These are phyloP conservation scores for Globisporangium mamillatum DNA, from an alignment of 352 stramenopile species.

Conservation along the genomic window DNA sequence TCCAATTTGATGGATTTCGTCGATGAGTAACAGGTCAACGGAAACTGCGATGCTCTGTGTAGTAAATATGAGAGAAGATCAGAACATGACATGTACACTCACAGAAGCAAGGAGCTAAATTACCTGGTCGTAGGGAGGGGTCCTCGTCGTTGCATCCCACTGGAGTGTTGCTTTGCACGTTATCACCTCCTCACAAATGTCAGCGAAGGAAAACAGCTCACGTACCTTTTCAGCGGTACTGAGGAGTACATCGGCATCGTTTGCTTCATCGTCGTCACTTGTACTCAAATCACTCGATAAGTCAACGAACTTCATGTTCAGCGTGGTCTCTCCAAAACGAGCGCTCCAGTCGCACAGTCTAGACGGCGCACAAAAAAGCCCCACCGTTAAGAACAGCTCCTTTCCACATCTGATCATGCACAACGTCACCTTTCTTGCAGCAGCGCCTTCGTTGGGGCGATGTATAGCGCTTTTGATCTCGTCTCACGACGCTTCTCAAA, in stretches of 20 bases:
- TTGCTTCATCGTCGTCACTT: slow-evolving; percentile 16
- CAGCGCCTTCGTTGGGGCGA: slow-evolving; percentile 42
- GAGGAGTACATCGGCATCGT: slow-evolving; percentile 30
- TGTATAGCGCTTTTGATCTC: slow-evolving; percentile 36
- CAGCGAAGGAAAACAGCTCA: background rate
- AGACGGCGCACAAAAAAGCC: background rate
- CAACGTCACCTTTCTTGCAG: slow-evolving; percentile 38
- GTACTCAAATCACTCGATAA: slow-evolving; percentile 21
- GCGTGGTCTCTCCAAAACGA: slow-evolving; percentile 30
- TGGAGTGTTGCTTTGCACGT: slow-evolving; percentile 15
- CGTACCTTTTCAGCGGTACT: slow-evolving; percentile 44
- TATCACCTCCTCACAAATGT: background rate
- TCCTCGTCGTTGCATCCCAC: slow-evolving; percentile 40
- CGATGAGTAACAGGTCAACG: slow-evolving; percentile 28
- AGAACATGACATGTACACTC: background rate
- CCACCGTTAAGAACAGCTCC: background rate
- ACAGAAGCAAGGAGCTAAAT: background rate
- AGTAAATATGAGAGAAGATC: background rate
- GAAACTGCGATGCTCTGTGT: slow-evolving; percentile 12
- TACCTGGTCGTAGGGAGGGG: slow-evolving; percentile 13
- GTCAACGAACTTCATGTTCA: slow-evolving; percentile 39
- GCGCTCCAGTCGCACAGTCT: slow-evolving; percentile 35
- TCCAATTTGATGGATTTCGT: slow-evolving; percentile 49
- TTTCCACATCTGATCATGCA: background rate
- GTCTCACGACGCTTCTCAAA: slow-evolving; percentile 14